Evolutionary conservation across 2,329 filamentous ascomycete species (phyloP).

Genomic region (Alternaria burnsii): DNA sequence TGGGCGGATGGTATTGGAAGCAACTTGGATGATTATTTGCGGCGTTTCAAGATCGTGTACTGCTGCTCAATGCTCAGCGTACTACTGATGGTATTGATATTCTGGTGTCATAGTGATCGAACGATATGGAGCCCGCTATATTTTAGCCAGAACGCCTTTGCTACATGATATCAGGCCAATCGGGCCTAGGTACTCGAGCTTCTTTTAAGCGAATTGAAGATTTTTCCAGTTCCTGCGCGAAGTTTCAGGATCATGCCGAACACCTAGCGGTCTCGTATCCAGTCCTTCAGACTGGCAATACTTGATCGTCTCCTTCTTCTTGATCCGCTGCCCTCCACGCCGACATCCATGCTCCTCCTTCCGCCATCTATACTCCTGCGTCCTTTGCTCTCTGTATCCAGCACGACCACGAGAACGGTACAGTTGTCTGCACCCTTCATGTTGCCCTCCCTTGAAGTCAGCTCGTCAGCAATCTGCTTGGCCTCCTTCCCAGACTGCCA

Average conservation of each 20-base stretch:
- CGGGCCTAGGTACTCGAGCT: not conserved
- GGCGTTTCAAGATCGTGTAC: not conserved
- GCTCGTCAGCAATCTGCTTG: conserved; percentile 27
- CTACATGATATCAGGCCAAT: not conserved
- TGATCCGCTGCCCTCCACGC: conserved; percentile 3
- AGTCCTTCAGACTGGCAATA: conserved; percentile 25
- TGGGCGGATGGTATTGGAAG: not conserved
- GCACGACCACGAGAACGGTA: conserved; percentile 30
- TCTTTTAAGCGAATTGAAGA: not conserved
- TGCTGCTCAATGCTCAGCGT: not conserved
- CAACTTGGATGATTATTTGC: not conserved
- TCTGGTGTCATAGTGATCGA: not conserved
- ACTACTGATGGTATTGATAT: not conserved
- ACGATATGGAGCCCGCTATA: not conserved
- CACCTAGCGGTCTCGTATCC: conserved; percentile 19
- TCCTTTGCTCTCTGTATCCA: conserved; percentile 24
- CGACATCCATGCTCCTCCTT: conserved; percentile 17
- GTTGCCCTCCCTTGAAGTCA: conserved; percentile 24
- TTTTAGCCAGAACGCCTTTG: not conserved
- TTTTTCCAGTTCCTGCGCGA: not conserved
- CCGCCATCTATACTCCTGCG: conserved; percentile 20
- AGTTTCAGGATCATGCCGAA: not conserved
- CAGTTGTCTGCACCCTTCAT: conserved; percentile 33
- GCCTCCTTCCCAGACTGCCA: conserved; percentile 24
- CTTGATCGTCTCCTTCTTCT: conserved; percentile 17